These are phyloP conservation scores for Eucalyptus rudis DNA, from an alignment of 345 rosid species.

Conservation along the genomic window DNA sequence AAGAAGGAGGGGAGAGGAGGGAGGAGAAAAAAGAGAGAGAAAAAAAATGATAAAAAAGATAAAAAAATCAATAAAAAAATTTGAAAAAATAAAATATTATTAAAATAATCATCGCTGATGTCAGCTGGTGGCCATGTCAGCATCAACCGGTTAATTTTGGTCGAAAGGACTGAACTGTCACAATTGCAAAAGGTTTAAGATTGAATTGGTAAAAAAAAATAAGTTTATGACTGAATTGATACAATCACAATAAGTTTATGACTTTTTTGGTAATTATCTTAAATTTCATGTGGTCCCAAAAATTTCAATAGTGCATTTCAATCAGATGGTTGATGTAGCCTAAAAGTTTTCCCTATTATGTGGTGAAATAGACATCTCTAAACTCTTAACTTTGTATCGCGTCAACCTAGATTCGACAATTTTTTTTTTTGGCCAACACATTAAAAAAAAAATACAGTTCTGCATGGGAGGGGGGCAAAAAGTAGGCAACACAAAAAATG, in stretches of 20 bases:
- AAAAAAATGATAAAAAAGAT: too few relatives aligned
- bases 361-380: too few relatives aligned
- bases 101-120: too few relatives aligned
- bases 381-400: too few relatives aligned
- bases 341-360: not conserved
- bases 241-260: fast-evolving
- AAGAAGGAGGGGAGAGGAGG: too few relatives aligned
- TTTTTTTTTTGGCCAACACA: not conserved
- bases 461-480: not conserved
- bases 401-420: not conserved
- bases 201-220: too few relatives aligned
- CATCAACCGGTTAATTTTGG: fast-evolving
- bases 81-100: too few relatives aligned
- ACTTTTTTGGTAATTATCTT: too few relatives aligned
- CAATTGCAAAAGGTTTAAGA: too few relatives aligned
- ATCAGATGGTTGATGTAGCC: not conserved
- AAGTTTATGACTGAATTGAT: too few relatives aligned
- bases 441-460: not conserved
- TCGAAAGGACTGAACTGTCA: fast-evolving
- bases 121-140: fast-evolving
- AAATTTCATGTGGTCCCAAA: not conserved
- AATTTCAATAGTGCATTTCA: not conserved
- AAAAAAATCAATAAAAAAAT: too few relatives aligned
- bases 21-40: too few relatives aligned
- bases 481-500: not conserved